Base-by-base conservation (phyloP, 768 basidiomycete genomes). In the Cystofilobasidium capitatum region DNA sequence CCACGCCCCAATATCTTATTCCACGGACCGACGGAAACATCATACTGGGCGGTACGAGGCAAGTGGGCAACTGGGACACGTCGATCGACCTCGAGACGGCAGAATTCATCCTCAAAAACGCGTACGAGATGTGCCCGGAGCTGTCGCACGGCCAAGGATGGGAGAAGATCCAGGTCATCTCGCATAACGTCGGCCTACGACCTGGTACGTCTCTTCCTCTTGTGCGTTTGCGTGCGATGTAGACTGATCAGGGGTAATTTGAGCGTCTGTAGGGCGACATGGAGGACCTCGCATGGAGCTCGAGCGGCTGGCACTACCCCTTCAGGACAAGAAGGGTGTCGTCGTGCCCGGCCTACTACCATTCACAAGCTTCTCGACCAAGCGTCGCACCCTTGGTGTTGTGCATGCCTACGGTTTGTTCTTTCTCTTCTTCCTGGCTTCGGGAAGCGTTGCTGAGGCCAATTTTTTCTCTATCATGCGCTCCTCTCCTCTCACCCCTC, bases 41-140 rank as follows among this genome's bases (percentile, higher is more conserved):
- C 17, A 49, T 69, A 35, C 61, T 69, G 33, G 67, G 67, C 33
- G 67, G 67, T 13, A 39, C 29, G 22, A 61, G 62, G 22, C 54
- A 69, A 35, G 57, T 55, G 8, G 67, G 67, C 45, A 58, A 54
- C 22, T 69, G 67, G 67, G 67, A 69, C 36, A 42, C 64, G 3
- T 36, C 31, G n/a, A 62, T 69, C 24, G 40, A 63, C 42, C 31
- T 57, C 20, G 42, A 57, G 14, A 31, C 54, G n/a, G 49, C 67
- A 3, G 62, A 69, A 37, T 58, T 26, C 20, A 69, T 69, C 42
- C 61, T 69, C 55, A 58, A 59, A 20, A 1, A 62, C 8, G 67
- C 67, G 17, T 69, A 64, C 33, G 55, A 22, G 3, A 33, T 69
- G 12, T 69, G 67, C 33, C 67, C 67, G 10, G 67, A 54, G 5